Conservation (phyloP, 2,329 filamentous ascomycete genomes). For the Apiospora aurea region DNA sequence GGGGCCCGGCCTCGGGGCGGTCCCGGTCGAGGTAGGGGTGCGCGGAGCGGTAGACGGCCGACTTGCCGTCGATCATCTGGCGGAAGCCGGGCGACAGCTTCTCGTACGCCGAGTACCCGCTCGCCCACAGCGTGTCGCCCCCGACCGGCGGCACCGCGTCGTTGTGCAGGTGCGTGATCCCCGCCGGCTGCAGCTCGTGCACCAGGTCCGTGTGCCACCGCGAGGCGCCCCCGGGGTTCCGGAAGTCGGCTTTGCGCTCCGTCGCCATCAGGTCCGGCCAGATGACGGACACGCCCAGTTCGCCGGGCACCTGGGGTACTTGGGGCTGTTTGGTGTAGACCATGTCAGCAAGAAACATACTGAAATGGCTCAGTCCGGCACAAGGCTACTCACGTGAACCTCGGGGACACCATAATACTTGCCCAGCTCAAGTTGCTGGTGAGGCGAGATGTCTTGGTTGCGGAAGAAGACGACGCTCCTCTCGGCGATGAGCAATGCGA, state of each 20-base stretch:
- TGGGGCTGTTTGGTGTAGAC: slow-evolving; percentile 59
- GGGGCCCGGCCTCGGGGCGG: slow-evolving; percentile 65
- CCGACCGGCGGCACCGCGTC: slow-evolving; percentile 70
- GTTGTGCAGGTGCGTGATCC: slow-evolving; percentile 74
- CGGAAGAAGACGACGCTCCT: slow-evolving; percentile 72
- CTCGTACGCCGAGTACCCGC: slow-evolving; percentile 74
- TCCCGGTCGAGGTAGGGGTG: slow-evolving; percentile 73
- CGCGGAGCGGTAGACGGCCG: slow-evolving; percentile 70
- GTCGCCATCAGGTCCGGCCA: slow-evolving; percentile 74
- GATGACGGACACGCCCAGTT: slow-evolving; percentile 70
- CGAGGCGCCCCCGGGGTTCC: slow-evolving; percentile 71
- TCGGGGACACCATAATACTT: slow-evolving; percentile 71
- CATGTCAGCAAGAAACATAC: neutral
- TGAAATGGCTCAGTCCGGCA: neutral
- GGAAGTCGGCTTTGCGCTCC: slow-evolving; percentile 67
- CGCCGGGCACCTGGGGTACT: slow-evolving; percentile 73
- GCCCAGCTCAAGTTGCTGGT: slow-evolving; percentile 69
- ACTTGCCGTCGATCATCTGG: slow-evolving; percentile 71
- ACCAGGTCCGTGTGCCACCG: slow-evolving; percentile 76
- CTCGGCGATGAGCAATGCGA: slow-evolving; percentile 68
- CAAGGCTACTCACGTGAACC: slow-evolving; percentile 62
- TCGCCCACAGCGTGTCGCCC: slow-evolving; percentile 77
- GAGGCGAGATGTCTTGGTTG: slow-evolving; percentile 67
- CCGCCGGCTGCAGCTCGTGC: slow-evolving; percentile 74
- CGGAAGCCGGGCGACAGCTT: slow-evolving; percentile 76